Conservation (phyloP, 768 basidiomycete genomes). For the Trametes villosa region DNA sequence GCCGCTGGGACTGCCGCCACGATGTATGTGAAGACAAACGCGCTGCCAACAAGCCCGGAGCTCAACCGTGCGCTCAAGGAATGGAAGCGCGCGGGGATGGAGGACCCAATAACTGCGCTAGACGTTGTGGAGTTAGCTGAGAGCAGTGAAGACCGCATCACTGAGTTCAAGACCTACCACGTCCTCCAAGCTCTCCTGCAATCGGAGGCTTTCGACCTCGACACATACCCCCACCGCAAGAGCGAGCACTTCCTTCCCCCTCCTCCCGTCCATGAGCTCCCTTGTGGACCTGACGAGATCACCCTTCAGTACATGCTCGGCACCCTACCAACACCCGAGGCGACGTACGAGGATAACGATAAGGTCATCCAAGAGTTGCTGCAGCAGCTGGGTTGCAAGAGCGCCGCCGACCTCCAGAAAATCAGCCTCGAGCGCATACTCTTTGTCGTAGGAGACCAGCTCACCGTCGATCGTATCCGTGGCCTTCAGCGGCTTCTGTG, state of each 20-base stretch:
- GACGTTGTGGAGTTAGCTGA: background rate
- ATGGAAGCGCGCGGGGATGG: background rate
- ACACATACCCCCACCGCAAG: background rate
- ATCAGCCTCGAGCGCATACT: background rate
- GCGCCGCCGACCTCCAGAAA: background rate
- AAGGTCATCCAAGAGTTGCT: constrained; percentile 19
- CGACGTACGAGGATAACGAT: constrained; percentile 32
- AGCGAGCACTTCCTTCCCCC: constrained; percentile 7
- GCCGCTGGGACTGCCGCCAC: background rate
- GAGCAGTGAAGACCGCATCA: background rate
- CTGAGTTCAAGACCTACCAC: background rate
- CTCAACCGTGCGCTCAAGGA: background rate
- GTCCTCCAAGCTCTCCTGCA: constrained; percentile 1
- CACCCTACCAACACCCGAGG: constrained; percentile 26
- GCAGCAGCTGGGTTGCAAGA: constrained; percentile 18
- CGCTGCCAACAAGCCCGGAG: background rate
- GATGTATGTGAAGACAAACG: background rate
- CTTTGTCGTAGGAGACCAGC: constrained; percentile 32
- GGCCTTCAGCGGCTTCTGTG: constrained; percentile 40
- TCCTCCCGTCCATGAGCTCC: constrained; percentile 22
- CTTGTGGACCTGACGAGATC: constrained; percentile 15
- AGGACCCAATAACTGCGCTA: background rate
- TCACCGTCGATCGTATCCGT: constrained; percentile 44
- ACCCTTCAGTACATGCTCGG: constrained; percentile 23
- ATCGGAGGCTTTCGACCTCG: constrained; percentile 2